Base-by-base conservation (phyloP, 805 yeast genomes). In the Spathaspora boniae region DNA sequence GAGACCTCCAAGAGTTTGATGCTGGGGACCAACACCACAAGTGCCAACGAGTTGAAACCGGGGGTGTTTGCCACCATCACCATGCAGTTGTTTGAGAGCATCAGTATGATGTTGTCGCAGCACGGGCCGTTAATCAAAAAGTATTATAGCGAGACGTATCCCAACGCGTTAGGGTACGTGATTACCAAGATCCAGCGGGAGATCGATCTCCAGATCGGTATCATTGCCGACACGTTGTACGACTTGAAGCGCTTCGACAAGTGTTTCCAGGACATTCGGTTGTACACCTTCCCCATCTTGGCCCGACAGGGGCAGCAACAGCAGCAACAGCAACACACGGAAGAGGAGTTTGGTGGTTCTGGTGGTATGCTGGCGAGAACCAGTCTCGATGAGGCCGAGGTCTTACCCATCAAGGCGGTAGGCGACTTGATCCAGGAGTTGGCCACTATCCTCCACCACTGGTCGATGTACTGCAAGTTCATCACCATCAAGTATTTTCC, bases 121-220 rank as follows among this genome's bases (percentile, higher is more conserved):
- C 98, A 93, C 54, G 77, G 93, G 0, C 82, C 80, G 8, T 73
- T 93, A 26, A 87, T 93, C 18, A 74, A 72, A 27, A 70, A 70
- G 32, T 82, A 80, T 52, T 93, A 93, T 52, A 47, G 52, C 4
- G 42, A 46, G 3, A 51, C 62, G 0, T 95, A 91, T 14, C 62
- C 63, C 2, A 43, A 61, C 7, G 79, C 80, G 11, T 79, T 89
- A 68, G 61, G 72, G 3, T 70, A 71, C 22, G 88, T 91, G 7
- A 70, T 89, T 46, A 76, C 74, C 14, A 75, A 76, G 33, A 81
- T 93, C 21, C 95, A 91, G 58, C 67, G 75, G 33, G 98, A 93
- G 53, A 81, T 93, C 20, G 98, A 93, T 53, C 70, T 89, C n/a
- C 98, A 93, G 53, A 82, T 91, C 17, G 94, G 95, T 5, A 66